Base-by-base conservation (phyloP, 306 rosid genomes). In the Trifolium dubium region DNA sequence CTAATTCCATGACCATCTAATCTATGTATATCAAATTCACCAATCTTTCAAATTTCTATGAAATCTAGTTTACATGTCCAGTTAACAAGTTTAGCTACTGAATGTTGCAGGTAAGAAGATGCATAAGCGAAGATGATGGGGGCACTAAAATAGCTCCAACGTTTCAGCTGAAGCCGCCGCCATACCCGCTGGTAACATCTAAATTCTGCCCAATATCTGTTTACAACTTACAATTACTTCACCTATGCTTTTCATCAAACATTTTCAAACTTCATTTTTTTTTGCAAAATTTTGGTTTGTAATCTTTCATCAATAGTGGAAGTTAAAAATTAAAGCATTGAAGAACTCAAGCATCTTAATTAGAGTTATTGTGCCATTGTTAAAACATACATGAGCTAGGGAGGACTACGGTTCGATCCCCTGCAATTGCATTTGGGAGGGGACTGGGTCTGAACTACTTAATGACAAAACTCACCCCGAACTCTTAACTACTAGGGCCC, bases 161-260 rank as follows among this genome's bases (percentile, higher is more conserved):
- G 67, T 78, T 93, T 75, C 97, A 91, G 77, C 81, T 91, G 66
- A 85, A 84, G 80, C 98, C 96, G 58, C 98, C 97, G 8, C 96
- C 98, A 13, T 93, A 89, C 84, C 88, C 92, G 5, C 78, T 91
- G 85, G 98, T 91, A 86, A 79, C 74, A 49, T 73, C 64, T 77
- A 29, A 53, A 59, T 50, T 65, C 69, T 81, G 53, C 50, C 56
- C 60, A 37, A 37, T 7, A 53, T 14, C 55, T 37, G 19, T 34
- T 73, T 64, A 55, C 4, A 28, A 19, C 63, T 46, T 47, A 68
- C 18, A 47, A 6, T 81, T 14, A 37, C 2, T 37, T 37, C 9
- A 37, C 9, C 9, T 37, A 44, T 44, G 61, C 28, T 30, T 54
- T 69, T 41, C 4, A 41, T 63, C 39, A n/a, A n/a, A n/a, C n/a